Conservation (phyloP, 208 protist genomes). For the Trypanosoma brucei region DNA sequence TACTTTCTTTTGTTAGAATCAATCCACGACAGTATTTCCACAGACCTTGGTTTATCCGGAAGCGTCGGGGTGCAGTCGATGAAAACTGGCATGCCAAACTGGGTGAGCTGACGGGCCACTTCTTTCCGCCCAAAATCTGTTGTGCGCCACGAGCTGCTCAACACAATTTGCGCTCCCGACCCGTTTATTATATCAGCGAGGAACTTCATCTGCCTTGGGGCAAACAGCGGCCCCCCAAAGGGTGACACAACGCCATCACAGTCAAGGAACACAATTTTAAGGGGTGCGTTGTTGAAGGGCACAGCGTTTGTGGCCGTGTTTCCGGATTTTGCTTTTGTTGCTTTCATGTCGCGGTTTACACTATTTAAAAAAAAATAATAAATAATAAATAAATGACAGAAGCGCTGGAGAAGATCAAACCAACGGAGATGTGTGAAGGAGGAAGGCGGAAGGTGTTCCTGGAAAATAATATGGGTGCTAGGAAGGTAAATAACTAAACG, state of each 20-base stretch:
- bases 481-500: too few relatives aligned
- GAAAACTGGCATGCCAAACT: slow-evolving; percentile 37
- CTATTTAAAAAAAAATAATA: too few relatives aligned
- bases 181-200: slow-evolving; percentile 42
- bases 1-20: slow-evolving; percentile 43
- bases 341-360: not conserved
- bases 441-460: too few relatives aligned
- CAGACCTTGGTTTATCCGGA: slow-evolving; percentile 23
- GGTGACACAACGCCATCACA: slow-evolving; percentile 76
- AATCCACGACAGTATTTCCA: slow-evolving; percentile 61
- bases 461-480: too few relatives aligned
- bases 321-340: not conserved
- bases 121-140: slow-evolving; percentile 59
- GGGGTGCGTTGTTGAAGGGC: slow-evolving; percentile 6
- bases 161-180: slow-evolving; percentile 58
- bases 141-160: slow-evolving; percentile 66
- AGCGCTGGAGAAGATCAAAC: too few relatives aligned
- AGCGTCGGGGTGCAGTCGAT: slow-evolving; percentile 57
- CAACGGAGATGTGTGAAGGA: too few relatives aligned
- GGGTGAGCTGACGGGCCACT: slow-evolving; percentile 44
- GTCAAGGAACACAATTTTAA: slow-evolving; percentile 69
- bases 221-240: slow-evolving; percentile 33
- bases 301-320: not conserved
- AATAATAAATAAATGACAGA: too few relatives aligned
- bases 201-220: slow-evolving; percentile 39